Conservation (phyloP, 139 green algal species). For the Deuterostichococcus epilithicus region DNA sequence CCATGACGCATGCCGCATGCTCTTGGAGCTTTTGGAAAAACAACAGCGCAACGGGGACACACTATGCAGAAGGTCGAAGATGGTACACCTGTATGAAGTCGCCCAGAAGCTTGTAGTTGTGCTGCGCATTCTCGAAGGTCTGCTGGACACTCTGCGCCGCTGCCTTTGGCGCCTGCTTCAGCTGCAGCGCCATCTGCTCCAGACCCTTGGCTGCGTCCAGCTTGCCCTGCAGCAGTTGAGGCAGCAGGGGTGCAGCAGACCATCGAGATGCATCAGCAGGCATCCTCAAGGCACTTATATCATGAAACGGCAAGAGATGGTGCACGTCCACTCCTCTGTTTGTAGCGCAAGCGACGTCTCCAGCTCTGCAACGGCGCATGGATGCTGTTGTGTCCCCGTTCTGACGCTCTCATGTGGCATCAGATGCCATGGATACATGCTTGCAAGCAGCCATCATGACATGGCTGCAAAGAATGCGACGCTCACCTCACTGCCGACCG, state of each 20-base stretch:
- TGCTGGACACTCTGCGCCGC: conserved; percentile 25
- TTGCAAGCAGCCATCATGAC: not conserved
- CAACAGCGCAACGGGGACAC: conserved; percentile 20
- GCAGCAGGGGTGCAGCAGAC: not conserved
- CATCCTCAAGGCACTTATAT: not conserved
- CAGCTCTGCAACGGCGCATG: not conserved
- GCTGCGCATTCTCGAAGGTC: conserved; percentile 44
- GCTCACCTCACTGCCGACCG: not conserved
- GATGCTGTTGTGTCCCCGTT: not conserved
- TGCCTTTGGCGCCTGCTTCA: conserved; percentile 33
- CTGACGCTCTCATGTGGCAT: not conserved
- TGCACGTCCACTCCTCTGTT: not conserved
- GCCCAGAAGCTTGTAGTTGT: conserved; percentile 35
- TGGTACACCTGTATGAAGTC: not conserved
- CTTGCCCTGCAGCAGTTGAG: conserved; percentile 14
- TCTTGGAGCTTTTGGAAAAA: too few species aligned
- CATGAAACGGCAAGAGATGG: not conserved
- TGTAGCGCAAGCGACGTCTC: not conserved
- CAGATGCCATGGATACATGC: not conserved
- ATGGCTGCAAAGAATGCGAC: not conserved
- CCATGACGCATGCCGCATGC: too few species aligned
- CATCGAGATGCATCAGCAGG: not conserved
- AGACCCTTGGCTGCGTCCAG: conserved; percentile 27
- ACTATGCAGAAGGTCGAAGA: conserved; percentile 20
- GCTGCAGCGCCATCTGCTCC: conserved; percentile 13